Evolutionary conservation across 371 early-diverging fungal genomes (phyloP), one percentile per base, ranked within the genome.

Genomic region (Basidiobolus meristosporus): DNA sequence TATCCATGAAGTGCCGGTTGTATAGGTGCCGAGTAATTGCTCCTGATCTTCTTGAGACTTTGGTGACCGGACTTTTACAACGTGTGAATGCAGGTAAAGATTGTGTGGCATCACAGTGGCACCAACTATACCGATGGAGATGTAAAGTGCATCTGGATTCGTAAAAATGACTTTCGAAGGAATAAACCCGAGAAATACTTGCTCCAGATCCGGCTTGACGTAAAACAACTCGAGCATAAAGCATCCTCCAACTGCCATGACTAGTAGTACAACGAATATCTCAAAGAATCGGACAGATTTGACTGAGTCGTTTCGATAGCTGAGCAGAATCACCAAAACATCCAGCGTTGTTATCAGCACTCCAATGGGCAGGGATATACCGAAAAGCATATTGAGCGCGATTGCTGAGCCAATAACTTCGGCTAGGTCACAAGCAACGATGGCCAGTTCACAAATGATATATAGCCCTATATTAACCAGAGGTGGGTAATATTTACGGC

Each of bases 81-180:
- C 47, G 38, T 44, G 49, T 41, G 35, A 47, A 40, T 81, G 82
- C 40, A 81, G 51, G 44, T 62, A 81, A 50, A 81, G 62, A 46
- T 81, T 77, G 49, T 81, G 82, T 0, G 82, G 82, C 82, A 81
- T 81, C 29, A 80, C 60, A 0, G 74, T 43, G 22, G 70, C 72
- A 2, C 80, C 80, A 17, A 79, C 45, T 51, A 76, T 73, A 19
- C 73, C 77, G 11, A 75, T 73, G 1, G 77, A 74, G 51, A 73
- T 72, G 5, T 73, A 62, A 2, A 58, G 54, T 4, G 74, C 63
- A 20, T 60, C 54, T n/a, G 48, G 40, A 6, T 34, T 18, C 16
- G 10, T 74, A 76, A 19, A 79, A 58, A 22, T 52, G 51, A n/a
- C 73, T 7, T 14, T 18, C 18, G 14, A 76, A 2, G 73, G 35